Evolutionary conservation across 1,284 basidiomycete genomes (phyloP).

Genomic region (Tilletiaria anomala): DNA sequence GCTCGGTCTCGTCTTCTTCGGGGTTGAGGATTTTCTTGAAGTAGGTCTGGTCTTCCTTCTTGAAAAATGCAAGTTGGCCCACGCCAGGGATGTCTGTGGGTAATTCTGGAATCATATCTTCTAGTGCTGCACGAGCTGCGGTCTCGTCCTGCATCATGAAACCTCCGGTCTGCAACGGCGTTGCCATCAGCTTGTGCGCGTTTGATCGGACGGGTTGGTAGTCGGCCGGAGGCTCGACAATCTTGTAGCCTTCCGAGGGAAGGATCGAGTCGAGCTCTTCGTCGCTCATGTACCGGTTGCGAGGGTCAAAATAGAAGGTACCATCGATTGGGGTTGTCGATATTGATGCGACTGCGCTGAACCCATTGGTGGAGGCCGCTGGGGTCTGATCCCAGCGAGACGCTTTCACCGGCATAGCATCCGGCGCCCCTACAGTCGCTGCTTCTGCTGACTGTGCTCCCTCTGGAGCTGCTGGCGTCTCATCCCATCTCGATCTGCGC

Average conservation of each 20-base stretch:
- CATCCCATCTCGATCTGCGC: constrained; percentile 84
- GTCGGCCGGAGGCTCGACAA: constrained; percentile 83
- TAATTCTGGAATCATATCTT: constrained; percentile 72
- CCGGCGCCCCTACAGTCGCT: constrained; percentile 46
- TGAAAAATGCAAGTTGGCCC: constrained; percentile 95
- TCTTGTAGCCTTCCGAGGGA: constrained; percentile 71
- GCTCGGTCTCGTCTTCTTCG: constrained; percentile 83
- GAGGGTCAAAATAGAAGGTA: constrained; percentile 67
- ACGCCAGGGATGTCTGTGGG: constrained; percentile 99
- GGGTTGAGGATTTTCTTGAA: constrained; percentile 82
- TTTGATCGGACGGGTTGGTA: constrained; percentile 70
- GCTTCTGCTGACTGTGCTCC: background rate
- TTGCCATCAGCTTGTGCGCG: constrained; percentile 55
- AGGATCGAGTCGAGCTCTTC: constrained; percentile 87
- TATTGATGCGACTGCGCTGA: background rate
- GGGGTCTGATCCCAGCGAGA: constrained; percentile 81
- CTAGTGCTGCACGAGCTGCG: constrained; percentile 68
- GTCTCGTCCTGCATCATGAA: constrained; percentile 94
- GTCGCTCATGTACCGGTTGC: constrained; percentile 84
- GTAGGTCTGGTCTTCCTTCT: constrained; percentile 92
- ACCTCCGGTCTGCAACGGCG: constrained; percentile 52
- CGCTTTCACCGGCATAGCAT: constrained; percentile 55
- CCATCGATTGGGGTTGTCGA: too few relatives aligned
- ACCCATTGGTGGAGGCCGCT: constrained; percentile 27
- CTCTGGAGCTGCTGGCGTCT: constrained; percentile 55